Percentiles rank a stretch among this genome's conserved stretches.
phyloP scores from a whole-genome alignment of 1,284 basidiomycete genomes.

The Puccinia polysora region DNA sequence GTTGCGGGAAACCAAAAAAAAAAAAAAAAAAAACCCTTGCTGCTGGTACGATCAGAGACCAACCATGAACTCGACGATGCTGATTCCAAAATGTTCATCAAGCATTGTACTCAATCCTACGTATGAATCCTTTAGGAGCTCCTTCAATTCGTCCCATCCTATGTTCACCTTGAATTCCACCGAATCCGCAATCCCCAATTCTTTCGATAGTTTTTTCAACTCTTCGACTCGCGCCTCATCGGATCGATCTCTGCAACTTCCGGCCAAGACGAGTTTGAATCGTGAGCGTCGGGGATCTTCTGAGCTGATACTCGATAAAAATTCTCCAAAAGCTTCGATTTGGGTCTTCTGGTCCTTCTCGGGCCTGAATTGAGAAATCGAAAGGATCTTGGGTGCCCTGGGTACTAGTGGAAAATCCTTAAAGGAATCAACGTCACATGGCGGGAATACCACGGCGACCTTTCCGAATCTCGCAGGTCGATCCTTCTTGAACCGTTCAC shows the following conservation, averaged over 20 bases:
- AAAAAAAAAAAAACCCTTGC: slow-evolving; percentile 21
- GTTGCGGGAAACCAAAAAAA: background rate
- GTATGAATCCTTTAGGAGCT: slow-evolving; percentile 66
- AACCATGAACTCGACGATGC: slow-evolving; percentile 95
- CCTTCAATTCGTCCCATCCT: slow-evolving; percentile 66
- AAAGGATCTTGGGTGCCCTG: slow-evolving; percentile 12
- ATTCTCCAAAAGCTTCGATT: slow-evolving; percentile 64
- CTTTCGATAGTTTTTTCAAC: slow-evolving; percentile 61
- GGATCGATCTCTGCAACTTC: slow-evolving; percentile 71
- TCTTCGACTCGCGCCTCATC: slow-evolving; percentile 68
- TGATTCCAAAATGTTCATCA: slow-evolving; percentile 98
- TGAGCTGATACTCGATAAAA: slow-evolving; percentile 56
- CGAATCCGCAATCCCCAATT: slow-evolving; percentile 66
- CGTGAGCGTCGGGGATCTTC: slow-evolving; percentile 44
- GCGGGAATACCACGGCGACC: slow-evolving; percentile 7
- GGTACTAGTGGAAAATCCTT: slow-evolving; percentile 1
- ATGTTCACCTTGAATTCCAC: slow-evolving; percentile 81
- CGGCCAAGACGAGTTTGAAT: slow-evolving; percentile 68
- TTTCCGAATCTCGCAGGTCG: background rate
- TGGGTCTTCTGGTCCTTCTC: slow-evolving; percentile 91
- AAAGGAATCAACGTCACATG: slow-evolving; percentile 8
- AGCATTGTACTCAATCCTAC: slow-evolving; percentile 95
- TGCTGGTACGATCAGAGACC: too few relatives aligned
- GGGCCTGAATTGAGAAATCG: slow-evolving; percentile 59
- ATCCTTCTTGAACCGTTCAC: background rate